These are phyloP conservation scores for Phaeomoniella chlamydospora DNA, from an alignment of 2,329 filamentous ascomycete species.

Conservation along the genomic window DNA sequence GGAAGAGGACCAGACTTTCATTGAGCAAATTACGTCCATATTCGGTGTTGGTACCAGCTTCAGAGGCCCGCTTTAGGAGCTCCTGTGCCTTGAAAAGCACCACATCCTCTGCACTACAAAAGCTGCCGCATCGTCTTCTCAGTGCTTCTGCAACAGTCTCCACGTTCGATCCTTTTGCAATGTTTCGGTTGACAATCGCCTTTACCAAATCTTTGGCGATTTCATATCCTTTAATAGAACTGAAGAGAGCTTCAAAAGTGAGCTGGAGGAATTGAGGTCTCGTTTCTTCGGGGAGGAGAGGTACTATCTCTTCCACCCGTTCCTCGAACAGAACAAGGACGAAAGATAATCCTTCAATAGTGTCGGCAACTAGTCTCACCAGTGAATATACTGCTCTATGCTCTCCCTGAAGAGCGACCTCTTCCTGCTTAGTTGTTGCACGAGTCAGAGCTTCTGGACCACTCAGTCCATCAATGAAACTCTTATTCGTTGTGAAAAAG, in stretches of 20 bases:
- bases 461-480: conserved; percentile 85
- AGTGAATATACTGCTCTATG: conserved; percentile 83
- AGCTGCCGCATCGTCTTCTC: conserved; percentile 81
- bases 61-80: conserved; percentile 74
- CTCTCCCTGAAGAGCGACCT: conserved; percentile 83
- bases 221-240: conserved; percentile 63
- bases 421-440: conserved; percentile 70
- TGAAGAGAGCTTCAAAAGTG: conserved; percentile 81
- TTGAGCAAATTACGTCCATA: conserved; percentile 66
- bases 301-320: conserved; percentile 74
- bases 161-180: conserved; percentile 90
- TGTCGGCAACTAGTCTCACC: conserved; percentile 71
- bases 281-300: conserved; percentile 55
- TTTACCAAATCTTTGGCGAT: conserved; percentile 91
- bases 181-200: conserved; percentile 94
- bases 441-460: conserved; percentile 74
- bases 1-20: conserved; percentile 77
- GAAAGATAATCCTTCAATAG: conserved; percentile 93
- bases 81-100: conserved; percentile 98
- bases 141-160: conserved; percentile 95
- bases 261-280: conserved; percentile 58
- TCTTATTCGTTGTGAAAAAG: conserved; percentile 77
- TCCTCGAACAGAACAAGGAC: conserved; percentile 92
- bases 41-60: conserved; percentile 62
- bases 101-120: conserved; percentile 94